A percentile compares a stretch with the other conserved stretches of the same genome.
These are phyloP conservation scores for Phytopythium boreale DNA, from an alignment of 352 stramenopile genomes.

Conservation along the genomic window DNA sequence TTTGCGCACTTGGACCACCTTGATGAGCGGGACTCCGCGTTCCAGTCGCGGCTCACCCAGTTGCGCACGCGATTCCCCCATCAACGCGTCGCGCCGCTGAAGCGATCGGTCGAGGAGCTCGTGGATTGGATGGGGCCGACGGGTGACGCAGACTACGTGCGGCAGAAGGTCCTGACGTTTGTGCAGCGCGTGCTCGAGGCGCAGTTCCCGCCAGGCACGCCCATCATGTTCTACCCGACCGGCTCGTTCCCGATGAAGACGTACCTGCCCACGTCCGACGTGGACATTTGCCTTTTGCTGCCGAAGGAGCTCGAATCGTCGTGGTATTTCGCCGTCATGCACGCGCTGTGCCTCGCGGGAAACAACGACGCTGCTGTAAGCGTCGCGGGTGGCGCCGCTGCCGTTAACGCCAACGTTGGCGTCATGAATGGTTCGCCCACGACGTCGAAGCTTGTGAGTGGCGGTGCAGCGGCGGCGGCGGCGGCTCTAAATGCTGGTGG, in stretches of 20 bases:
- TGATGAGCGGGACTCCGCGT: not conserved
- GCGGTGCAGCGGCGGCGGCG: not conserved
- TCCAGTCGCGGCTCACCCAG: constrained; percentile 2
- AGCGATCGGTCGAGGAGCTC: constrained; percentile 34
- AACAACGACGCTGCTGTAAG: constrained; percentile 17
- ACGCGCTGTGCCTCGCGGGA: constrained; percentile 75
- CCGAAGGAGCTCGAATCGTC: constrained; percentile 74
- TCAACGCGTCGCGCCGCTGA: constrained; percentile 20
- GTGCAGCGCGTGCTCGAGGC: constrained; percentile 59
- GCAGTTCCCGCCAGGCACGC: constrained; percentile 38
- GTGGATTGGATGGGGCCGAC: constrained; percentile 68
- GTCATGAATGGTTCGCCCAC: constrained; percentile 21
- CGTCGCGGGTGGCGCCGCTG: constrained; percentile 1
- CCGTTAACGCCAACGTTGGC: not conserved
- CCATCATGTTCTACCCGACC: constrained; percentile 64
- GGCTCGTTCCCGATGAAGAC: constrained; percentile 90
- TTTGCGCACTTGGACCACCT: constrained; percentile 14
- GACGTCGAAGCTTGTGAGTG: constrained; percentile 6
- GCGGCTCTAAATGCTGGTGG: constrained; percentile 4
- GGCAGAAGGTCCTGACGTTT: constrained; percentile 62
- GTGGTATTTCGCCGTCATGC: constrained; percentile 85
- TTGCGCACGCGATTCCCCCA: constrained; percentile 40
- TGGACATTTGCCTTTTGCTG: constrained; percentile 83
- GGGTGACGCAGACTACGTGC: constrained; percentile 55
- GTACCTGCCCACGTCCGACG: constrained; percentile 85